Conservation (phyloP, 306 rosid species). For the Quercus rubra region DNA sequence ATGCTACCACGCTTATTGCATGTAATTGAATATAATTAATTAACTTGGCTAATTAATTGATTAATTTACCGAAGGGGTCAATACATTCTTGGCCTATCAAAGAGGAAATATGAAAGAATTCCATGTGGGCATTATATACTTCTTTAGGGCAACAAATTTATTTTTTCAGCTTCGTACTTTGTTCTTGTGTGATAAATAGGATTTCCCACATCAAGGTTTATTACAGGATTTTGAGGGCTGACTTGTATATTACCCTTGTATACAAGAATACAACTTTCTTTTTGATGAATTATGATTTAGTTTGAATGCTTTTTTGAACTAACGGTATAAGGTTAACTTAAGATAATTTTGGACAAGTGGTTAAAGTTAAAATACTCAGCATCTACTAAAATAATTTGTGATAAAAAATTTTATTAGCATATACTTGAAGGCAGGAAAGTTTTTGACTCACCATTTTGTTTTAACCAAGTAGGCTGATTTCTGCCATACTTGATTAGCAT, state of each 20-base stretch:
- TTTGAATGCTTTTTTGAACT: neutral
- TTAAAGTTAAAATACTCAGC: neutral
- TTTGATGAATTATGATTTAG: neutral
- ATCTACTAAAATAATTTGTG: neutral
- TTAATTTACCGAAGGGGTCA: no score
- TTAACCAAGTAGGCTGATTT: no score
- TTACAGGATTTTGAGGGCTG: no score
- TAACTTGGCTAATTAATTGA: no score
- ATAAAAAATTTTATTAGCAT: neutral
- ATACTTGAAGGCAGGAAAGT: no score
- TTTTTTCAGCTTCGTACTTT: neutral
- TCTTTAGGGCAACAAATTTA: neutral
- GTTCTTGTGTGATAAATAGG: neutral
- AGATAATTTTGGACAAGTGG: neutral
- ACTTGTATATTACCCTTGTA: no score
- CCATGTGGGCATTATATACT: neutral
- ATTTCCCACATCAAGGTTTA: neutral
- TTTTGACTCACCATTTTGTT: no score
- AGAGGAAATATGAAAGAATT: neutral
- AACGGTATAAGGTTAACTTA: neutral
- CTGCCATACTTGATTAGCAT: no score
- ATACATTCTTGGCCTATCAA: no score
- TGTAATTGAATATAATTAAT: no score
- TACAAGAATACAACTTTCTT: neutral
- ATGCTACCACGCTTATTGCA: no score